Evolutionary conservation across 73 alveolate species (phyloP).

Genomic region (Tetrahymena malaccensis): DNA sequence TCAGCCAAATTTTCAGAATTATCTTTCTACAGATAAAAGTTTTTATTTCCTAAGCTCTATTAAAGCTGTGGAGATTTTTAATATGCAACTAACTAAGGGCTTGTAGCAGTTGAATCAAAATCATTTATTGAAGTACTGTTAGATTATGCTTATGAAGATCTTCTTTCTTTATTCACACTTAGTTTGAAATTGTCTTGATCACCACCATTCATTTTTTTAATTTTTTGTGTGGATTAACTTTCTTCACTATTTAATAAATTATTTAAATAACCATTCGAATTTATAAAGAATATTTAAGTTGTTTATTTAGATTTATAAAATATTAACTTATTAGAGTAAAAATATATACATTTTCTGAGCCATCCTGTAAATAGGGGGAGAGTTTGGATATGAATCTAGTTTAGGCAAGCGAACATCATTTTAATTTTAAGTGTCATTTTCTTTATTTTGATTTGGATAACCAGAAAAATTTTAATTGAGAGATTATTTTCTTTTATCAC

Average conservation of each 20-base stretch:
- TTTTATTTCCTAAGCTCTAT: not conserved
- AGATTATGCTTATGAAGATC: not conserved
- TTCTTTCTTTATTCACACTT: not conserved
- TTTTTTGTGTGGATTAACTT: not conserved
- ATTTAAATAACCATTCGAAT: not conserved
- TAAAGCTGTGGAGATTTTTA: not conserved
- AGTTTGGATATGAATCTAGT: not conserved
- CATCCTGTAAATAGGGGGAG: not conserved
- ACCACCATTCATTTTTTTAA: not conserved
- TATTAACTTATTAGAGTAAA: not conserved
- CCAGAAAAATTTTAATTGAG: not conserved
- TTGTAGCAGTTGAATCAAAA: not conserved
- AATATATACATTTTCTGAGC: not conserved
- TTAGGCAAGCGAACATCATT: not conserved
- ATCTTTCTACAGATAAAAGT: not conserved
- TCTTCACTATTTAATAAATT: not conserved
- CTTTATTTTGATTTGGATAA: not conserved
- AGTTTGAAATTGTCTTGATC: not conserved
- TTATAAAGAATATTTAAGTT: not conserved
- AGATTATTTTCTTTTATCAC: not conserved
- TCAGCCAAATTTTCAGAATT: not conserved
- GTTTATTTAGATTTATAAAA: no score
- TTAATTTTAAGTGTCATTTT: not conserved
- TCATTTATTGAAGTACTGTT: not conserved
- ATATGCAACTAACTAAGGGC: not conserved